phyloP scores from a whole-genome alignment of 192 early-diverging fungal genomes.

The Phycomyces blakesleeanus region DNA sequence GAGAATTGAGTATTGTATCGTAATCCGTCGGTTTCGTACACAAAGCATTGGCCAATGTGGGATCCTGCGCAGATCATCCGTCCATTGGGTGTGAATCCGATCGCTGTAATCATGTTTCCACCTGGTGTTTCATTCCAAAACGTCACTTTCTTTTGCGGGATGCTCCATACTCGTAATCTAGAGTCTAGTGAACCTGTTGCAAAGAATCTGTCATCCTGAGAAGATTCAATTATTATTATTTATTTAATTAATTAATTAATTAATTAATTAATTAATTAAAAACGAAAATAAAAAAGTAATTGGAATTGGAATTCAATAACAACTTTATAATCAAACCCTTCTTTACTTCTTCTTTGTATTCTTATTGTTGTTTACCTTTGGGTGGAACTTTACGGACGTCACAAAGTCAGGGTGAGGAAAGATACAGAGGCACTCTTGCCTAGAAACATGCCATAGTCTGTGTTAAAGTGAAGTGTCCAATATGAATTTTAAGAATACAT shows the following conservation, averaged over 20 bases:
- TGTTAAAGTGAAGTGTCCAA: neutral
- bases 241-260: no score
- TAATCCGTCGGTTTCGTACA: constrained; percentile 73
- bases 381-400: constrained; percentile 75
- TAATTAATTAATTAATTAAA: no score
- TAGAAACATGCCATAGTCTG: constrained; percentile 75
- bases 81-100: constrained; percentile 69
- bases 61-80: constrained; percentile 67
- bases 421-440: constrained; percentile 69
- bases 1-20: constrained; percentile 80
- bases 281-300: neutral
- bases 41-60: constrained; percentile 66
- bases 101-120: constrained; percentile 70
- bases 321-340: no score
- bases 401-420: constrained; percentile 79
- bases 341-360: no score
- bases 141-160: constrained; percentile 64
- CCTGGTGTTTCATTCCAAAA: constrained; percentile 69
- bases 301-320: neutral
- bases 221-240: neutral
- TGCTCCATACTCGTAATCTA: constrained; percentile 74
- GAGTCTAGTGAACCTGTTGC: constrained; percentile 74
- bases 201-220: constrained; percentile 31
- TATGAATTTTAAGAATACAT: neutral
- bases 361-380: constrained; percentile 34